Conservation (phyloP, 164 flowering plant species). For the Sedum album region DNA sequence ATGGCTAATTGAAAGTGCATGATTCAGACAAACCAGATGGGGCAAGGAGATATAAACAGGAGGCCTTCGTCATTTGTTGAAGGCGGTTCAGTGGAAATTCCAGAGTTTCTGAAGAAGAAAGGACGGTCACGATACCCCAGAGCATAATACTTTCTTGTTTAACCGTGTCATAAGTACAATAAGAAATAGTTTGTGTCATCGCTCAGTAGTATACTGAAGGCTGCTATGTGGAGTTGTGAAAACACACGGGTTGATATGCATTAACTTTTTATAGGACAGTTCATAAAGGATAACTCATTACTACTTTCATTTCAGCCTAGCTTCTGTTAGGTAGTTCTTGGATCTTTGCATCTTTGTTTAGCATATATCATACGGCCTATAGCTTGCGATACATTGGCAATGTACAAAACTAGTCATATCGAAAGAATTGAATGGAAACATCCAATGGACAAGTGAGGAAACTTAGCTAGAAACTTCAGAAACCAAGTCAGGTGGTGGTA, state of each 20-base stretch:
- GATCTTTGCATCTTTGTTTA: too few species aligned
- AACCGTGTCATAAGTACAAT: too few species aligned
- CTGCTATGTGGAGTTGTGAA: too few species aligned
- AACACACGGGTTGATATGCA: too few species aligned
- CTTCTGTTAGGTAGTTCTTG: too few species aligned
- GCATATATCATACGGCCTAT: too few species aligned
- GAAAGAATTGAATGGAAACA: not conserved
- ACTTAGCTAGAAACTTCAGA: not conserved
- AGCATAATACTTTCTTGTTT: slow-evolving; percentile 16
- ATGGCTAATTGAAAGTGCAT: not conserved
- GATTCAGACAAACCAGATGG: slow-evolving; percentile 39
- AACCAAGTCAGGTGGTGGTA: not conserved
- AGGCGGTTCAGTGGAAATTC: slow-evolving; percentile 71
- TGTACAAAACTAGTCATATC: not conserved
- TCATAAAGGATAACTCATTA: too few species aligned
- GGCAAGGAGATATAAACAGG: slow-evolving; percentile 47
- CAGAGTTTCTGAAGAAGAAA: slow-evolving; percentile 87
- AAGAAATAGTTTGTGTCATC: too few species aligned
- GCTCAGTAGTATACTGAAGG: too few species aligned
- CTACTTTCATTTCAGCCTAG: too few species aligned
- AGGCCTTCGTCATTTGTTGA: slow-evolving; percentile 53
- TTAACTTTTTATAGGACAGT: too few species aligned
- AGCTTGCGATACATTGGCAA: too few species aligned
- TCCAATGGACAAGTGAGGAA: not conserved
- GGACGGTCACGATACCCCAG: slow-evolving; percentile 87